phyloP scores from a whole-genome alignment of 768 basidiomycete species.

The Leccinum subtestaceum region DNA sequence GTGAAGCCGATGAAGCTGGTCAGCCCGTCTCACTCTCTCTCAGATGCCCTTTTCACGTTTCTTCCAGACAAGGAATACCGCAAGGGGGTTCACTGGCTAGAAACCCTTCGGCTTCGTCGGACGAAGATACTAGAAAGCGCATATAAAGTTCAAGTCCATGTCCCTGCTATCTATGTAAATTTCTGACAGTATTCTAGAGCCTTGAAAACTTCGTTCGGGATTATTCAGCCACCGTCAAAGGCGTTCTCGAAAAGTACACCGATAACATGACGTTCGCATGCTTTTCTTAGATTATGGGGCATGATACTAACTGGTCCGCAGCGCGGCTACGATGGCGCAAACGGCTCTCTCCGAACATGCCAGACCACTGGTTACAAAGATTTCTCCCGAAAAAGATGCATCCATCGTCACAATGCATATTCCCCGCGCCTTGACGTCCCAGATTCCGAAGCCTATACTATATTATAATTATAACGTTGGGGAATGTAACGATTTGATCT shows the following conservation, averaged over 20 bases:
- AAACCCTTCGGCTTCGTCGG: slow-evolving; percentile 79
- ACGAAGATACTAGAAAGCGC: slow-evolving; percentile 82
- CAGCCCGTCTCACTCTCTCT: slow-evolving; percentile 13
- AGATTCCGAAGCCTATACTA: slow-evolving; percentile 67
- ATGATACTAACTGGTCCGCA: slow-evolving; percentile 28
- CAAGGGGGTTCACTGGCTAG: slow-evolving; percentile 88
- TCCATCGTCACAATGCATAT: slow-evolving; percentile 52
- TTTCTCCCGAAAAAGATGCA: slow-evolving; percentile 71
- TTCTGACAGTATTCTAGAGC: slow-evolving; percentile 48
- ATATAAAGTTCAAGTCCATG: slow-evolving; percentile 54
- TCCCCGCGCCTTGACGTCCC: slow-evolving; percentile 58
- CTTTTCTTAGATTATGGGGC: background rate
- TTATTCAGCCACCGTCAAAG: slow-evolving; percentile 59
- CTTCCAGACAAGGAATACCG: slow-evolving; percentile 82
- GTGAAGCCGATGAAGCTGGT: slow-evolving; percentile 93
- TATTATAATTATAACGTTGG: slow-evolving; percentile 82
- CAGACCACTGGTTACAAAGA: slow-evolving; percentile 56
- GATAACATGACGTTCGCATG: slow-evolving; percentile 65
- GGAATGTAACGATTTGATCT: slow-evolving; percentile 83
- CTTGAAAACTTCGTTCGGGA: slow-evolving; percentile 78
- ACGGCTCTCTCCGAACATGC: slow-evolving; percentile 70
- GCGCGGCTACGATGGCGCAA: slow-evolving; percentile 76
- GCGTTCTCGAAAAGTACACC: slow-evolving; percentile 65
- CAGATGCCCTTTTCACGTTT: slow-evolving; percentile 1
- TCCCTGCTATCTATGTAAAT: background rate